Percentiles rank a stretch among this genome's conserved stretches.
Evolutionary conservation across 768 basidiomycete species (phyloP).

Genomic region (Termitomyces sp.): DNA sequence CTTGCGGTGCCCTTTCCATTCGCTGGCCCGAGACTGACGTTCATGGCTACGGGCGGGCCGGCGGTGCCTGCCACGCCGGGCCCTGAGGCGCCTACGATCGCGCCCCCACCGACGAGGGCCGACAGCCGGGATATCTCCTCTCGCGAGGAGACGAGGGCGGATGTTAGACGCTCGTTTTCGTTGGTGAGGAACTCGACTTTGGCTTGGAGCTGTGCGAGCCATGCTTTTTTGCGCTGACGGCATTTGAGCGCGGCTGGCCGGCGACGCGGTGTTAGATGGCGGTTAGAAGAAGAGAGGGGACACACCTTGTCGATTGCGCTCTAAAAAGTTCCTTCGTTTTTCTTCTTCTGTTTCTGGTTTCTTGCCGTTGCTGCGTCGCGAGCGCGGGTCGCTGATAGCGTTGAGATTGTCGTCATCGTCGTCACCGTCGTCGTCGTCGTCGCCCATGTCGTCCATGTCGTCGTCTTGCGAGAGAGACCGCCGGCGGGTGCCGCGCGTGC

Average conservation of each 20-base stretch:
- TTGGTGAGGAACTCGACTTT: slow-evolving; percentile 90
- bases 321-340: slow-evolving; percentile 93
- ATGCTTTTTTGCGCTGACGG: slow-evolving; percentile 98
- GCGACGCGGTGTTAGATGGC: not conserved
- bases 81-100: slow-evolving; percentile 39
- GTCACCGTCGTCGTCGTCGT: slow-evolving; percentile 14
- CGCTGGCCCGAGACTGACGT: not conserved
- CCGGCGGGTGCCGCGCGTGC: slow-evolving; percentile 29
- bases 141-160: slow-evolving; percentile 79
- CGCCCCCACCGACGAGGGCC: slow-evolving; percentile 63
- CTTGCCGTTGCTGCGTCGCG: slow-evolving; percentile 34
- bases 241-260: slow-evolving; percentile 90
- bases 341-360: slow-evolving; percentile 98
- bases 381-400: not conserved
- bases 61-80: slow-evolving; percentile 19
- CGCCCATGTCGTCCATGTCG: slow-evolving; percentile 33
- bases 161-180: slow-evolving; percentile 92
- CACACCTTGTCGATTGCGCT: slow-evolving; percentile 94
- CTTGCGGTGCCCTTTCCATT: slow-evolving; percentile 1
- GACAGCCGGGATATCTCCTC: slow-evolving; percentile 89
- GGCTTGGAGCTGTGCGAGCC: slow-evolving; percentile 88
- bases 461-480: slow-evolving; percentile 27
- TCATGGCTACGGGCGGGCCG: slow-evolving; percentile 2
- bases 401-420: slow-evolving; percentile 7
- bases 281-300: not conserved